Evolutionary conservation across 495 filamentous ascomycete species (phyloP).

Genomic region (Penicillium bialowiezense): DNA sequence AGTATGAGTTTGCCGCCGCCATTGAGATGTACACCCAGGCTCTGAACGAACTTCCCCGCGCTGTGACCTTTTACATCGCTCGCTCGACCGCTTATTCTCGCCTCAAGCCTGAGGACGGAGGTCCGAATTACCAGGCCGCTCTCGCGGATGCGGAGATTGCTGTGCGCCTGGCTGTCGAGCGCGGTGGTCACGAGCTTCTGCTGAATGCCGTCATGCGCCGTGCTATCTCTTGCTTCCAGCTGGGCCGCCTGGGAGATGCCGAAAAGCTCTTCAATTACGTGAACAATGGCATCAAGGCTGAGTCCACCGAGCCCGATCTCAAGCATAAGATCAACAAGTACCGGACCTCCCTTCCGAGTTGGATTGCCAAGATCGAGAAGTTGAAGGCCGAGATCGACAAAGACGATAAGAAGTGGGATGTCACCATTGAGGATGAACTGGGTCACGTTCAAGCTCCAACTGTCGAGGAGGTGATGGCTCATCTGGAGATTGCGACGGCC

Average conservation of each 20-base stretch:
- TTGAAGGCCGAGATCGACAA: too few species aligned
- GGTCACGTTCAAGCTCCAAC: too few species aligned
- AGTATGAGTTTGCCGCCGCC: slow-evolving; percentile 61
- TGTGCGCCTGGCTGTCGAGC: slow-evolving; percentile 62
- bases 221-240: slow-evolving; percentile 66
- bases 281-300: slow-evolving; percentile 23
- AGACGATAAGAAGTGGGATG: too few species aligned
- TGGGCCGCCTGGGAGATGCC: slow-evolving; percentile 74
- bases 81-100: slow-evolving; percentile 82
- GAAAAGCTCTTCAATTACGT: slow-evolving; percentile 65
- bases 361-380: too few species aligned
- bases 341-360: too few species aligned
- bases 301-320: neutral
- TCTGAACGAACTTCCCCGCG: slow-evolving; percentile 59
- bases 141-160: slow-evolving; percentile 81
- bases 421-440: too few species aligned
- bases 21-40: slow-evolving; percentile 74
- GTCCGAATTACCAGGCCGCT: slow-evolving; percentile 51
- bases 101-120: slow-evolving; percentile 45
- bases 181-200: slow-evolving; percentile 78
- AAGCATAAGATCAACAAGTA: too few species aligned
- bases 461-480: too few species aligned
- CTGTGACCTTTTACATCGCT: slow-evolving; percentile 81
- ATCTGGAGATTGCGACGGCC: too few species aligned
- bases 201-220: slow-evolving; percentile 77